A percentile compares a stretch with the other conserved stretches of the same genome.
Evolutionary conservation across 2,329 filamentous ascomycete species (phyloP).

Genomic region (Colletotrichum lini): DNA sequence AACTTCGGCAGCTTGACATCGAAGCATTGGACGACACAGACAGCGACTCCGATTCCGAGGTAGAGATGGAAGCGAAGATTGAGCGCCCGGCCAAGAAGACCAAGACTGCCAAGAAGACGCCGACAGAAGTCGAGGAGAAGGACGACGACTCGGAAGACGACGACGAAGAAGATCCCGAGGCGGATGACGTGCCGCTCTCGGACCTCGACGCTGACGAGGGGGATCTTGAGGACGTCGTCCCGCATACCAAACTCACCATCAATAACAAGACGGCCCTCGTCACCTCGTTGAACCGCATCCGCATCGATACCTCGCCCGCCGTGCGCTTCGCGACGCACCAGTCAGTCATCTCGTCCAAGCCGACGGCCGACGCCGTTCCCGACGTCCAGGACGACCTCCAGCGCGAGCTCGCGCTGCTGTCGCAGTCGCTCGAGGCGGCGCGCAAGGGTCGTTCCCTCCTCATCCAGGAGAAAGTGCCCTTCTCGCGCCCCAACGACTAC

Average conservation of each 20-base stretch:
- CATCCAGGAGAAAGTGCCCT: constrained; percentile 85
- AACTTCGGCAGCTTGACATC: constrained; percentile 61
- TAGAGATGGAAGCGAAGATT: constrained; percentile 83
- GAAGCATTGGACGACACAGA: constrained; percentile 74
- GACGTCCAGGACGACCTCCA: constrained; percentile 93
- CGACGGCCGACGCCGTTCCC: constrained; percentile 76
- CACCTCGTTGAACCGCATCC: constrained; percentile 84
- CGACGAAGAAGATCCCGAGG: constrained; percentile 79
- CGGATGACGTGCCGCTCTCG: constrained; percentile 90
- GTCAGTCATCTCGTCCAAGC: constrained; percentile 76
- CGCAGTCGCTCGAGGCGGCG: constrained; percentile 86
- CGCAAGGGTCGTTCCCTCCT: constrained; percentile 80
- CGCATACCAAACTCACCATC: constrained; percentile 94
- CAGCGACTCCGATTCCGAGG: constrained; percentile 75
- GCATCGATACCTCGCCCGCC: constrained; percentile 74
- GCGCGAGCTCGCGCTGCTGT: constrained; percentile 94
- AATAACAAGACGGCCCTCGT: constrained; percentile 94
- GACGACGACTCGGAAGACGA: constrained; percentile 68
- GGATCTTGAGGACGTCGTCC: constrained; percentile 88
- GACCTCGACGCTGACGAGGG: constrained; percentile 85
- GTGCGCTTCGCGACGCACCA: constrained; percentile 89
- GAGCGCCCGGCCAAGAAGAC: constrained; percentile 63
- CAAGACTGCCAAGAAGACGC: constrained; percentile 53
- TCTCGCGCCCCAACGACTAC: constrained; percentile 92
- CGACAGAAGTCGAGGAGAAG: constrained; percentile 55